These are phyloP conservation scores for Eucalyptus globulus DNA, from an alignment of 345 rosid genomes.

Conservation along the genomic window DNA sequence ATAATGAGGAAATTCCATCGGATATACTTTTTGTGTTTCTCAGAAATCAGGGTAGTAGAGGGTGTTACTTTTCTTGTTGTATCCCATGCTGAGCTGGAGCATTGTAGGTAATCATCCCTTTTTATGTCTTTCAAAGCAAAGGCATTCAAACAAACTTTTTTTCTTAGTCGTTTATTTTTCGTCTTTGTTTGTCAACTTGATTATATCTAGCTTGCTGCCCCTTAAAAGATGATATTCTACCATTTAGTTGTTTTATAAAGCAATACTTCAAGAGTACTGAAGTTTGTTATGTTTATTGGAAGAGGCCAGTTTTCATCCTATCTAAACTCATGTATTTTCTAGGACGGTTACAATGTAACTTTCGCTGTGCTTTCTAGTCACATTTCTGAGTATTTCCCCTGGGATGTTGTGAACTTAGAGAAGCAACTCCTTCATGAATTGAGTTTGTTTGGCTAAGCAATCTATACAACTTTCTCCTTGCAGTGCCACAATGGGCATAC, in stretches of 20 bases:
- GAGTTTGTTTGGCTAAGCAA: neutral
- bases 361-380: neutral
- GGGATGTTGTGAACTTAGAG: neutral
- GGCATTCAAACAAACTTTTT: neutral
- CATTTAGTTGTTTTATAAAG: neutral
- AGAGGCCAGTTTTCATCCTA: neutral
- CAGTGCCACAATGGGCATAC: conserved; percentile 99
- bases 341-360: neutral
- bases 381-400: neutral
- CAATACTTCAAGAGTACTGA: neutral
- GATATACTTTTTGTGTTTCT: neutral
- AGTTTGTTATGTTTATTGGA: neutral
- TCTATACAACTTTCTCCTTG: neutral
- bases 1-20: neutral
- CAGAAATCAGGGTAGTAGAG: neutral
- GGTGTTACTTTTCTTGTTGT: neutral
- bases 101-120: neutral
- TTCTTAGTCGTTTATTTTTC: neutral
- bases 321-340: neutral
- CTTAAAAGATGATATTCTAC: neutral
- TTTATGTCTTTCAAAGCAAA: neutral
- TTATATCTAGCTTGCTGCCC: neutral
- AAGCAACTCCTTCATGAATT: neutral
- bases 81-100: neutral
- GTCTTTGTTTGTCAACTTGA: neutral